These are phyloP conservation scores for Aspergillus affinis DNA, from an alignment of 495 filamentous ascomycete species.

Conservation along the genomic window DNA sequence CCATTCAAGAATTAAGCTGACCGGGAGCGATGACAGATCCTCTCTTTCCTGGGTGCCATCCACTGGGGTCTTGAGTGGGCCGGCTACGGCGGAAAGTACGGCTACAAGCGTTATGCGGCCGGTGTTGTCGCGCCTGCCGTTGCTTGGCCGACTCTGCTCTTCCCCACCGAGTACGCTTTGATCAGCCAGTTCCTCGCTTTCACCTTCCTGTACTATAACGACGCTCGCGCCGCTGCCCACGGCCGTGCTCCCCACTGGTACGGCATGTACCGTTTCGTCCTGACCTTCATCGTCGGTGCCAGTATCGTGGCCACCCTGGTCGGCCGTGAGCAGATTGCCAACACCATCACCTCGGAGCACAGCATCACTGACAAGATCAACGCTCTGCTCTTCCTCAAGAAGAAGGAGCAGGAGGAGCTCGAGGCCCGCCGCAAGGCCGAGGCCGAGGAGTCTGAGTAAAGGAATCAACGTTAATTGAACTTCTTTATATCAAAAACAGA, in stretches of 20 bases:
- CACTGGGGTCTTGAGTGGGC: slow-evolving; percentile 92
- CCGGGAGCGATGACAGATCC: slow-evolving; percentile 54
- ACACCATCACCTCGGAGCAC: slow-evolving; percentile 47
- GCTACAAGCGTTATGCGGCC: slow-evolving; percentile 76
- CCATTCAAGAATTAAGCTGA: slow-evolving; percentile 4
- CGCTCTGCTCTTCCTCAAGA: slow-evolving; percentile 58
- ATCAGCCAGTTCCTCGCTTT: slow-evolving; percentile 90
- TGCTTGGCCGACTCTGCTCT: slow-evolving; percentile 89
- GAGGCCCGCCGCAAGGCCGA: slow-evolving; percentile 51
- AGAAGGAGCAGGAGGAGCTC: slow-evolving; percentile 61
- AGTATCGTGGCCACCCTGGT: slow-evolving; percentile 85
- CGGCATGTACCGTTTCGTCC: slow-evolving; percentile 86
- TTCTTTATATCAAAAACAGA: neutral
- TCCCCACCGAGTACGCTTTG: slow-evolving; percentile 85
- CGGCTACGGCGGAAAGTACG: slow-evolving; percentile 66
- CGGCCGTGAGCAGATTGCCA: slow-evolving; percentile 79
- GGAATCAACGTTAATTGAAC: neutral
- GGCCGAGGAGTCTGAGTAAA: slow-evolving; percentile 50
- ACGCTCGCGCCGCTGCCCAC: slow-evolving; percentile 67
- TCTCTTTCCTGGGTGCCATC: slow-evolving; percentile 93
- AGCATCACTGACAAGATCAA: slow-evolving; percentile 61
- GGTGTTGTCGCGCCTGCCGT: slow-evolving; percentile 80
- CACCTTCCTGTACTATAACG: slow-evolving; percentile 84
- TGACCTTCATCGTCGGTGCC: slow-evolving; percentile 89
- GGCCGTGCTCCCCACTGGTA: slow-evolving; percentile 96